Evolutionary conservation across 805 yeast species (phyloP), one percentile per base, ranked within the genome.

Genomic region (Sugiyamaella qingdaonensis): DNA sequence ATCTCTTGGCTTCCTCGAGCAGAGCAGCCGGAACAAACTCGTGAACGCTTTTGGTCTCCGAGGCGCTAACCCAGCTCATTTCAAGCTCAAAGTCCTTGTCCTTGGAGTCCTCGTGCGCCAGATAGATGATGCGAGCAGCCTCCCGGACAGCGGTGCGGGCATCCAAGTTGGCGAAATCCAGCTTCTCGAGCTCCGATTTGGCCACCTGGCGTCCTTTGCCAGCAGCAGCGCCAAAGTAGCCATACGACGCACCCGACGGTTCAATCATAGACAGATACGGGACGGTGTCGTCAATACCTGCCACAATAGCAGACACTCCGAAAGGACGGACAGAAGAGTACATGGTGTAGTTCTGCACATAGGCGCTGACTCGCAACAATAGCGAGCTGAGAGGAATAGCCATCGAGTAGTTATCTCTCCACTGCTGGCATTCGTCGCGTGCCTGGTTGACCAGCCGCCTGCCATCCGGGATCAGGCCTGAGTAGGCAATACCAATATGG

Each of bases 131-230:
- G 69, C 85, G 86, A 4, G 98, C 98, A 32, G 97, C 98, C 66
- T 87, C 86, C 63, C 87, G 90, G 36, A 94, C 86, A 3, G 96
- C 99, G 18, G 91, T 95, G 61, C 72, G 79, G 2, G 84, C 87
- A 8, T 84, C 73, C 60, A 95, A 73, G 58, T 78, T 80, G 51
- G 82, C 84, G 56, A 83, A 75, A 60, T 88, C 85, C 54, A 94
- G 76, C 70, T 94, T 94, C 71, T 94, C 99, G 61, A 94, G 79
- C 72, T 94, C 99, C 29, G 92, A 86, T 73, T 92, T 92, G 48
- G 99, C 99, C n/a, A 88, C 81, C 71, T 94, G 99, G 71, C 98
- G 83, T 46, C 99, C 99, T 70, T 92, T 94, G 58, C 99, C 99
- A 2, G 97, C 82, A 14, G 99, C 99, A 37, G 97, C 95, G 56